Evolutionary conservation across 805 yeast species (phyloP), one percentile per base, ranked within the genome.

Genomic region (Sugiyamaella qingdaonensis): DNA sequence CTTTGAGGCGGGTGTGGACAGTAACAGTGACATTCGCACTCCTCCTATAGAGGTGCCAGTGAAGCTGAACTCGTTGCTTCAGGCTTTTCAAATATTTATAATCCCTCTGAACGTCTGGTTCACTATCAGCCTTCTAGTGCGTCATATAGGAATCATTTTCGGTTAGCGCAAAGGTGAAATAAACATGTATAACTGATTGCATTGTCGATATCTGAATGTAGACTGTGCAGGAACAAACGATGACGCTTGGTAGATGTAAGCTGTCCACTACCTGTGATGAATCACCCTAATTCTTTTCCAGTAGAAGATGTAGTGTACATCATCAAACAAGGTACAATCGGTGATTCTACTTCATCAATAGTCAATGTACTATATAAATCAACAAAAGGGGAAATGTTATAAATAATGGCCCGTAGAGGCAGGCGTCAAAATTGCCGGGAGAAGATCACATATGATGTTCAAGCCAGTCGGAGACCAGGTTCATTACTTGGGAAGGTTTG

Each of bases 11-110:
- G 42, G 18, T 10, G 31, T 46, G 32, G 35, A 14, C 3, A 16
- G 14, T 9, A 34, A 5, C 4, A 21, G 24, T 16, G 24, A 39
- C 24, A 21, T 14, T 9, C 14, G 32, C 21, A 31, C 59, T 60
- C 21, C 59, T 58, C 13, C 49, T 52, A 5, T 45, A 31, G 48
- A 50, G 32, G 46, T 54, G 18, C 59, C 55, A 2, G 58, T 71
- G n/a, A 46, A 52, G 24, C 61, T 68, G 21, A 44, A 58, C 31
- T 56, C 63, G 2, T 44, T 47, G 13, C 14, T 59, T 10, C 69
- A 73, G 45, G 58, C 69, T 21, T 51, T 69, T 13, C 68, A 62
- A 53, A 60, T 70, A n/a, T 68, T 67, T 51, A 57, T 61, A 9
- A 64, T 72, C n/a, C 73, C 74, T 4, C 46, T 65, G 14, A 55